Conservation (phyloP, 2,329 filamentous ascomycete genomes). For the Cryphonectria japonica region DNA sequence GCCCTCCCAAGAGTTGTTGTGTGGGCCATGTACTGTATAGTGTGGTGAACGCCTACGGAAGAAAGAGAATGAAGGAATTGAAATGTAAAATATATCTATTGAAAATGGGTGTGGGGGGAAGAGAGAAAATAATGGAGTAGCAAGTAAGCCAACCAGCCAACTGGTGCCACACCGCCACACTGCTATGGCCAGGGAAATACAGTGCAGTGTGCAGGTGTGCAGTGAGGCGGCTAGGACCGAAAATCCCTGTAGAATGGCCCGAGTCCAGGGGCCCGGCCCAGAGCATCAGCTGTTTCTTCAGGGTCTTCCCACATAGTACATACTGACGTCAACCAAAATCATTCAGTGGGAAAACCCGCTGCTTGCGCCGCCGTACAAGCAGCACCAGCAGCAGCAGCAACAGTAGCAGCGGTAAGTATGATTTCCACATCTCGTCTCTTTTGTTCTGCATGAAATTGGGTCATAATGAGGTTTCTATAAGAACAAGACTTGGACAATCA, state of each 20-base stretch:
- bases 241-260: background rate
- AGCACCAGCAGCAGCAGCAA: background rate
- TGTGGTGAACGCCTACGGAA: background rate
- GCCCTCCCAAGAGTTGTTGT: background rate
- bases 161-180: too few species aligned
- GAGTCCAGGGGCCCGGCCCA: background rate
- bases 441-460: background rate
- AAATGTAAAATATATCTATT: too few species aligned
- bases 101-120: too few species aligned
- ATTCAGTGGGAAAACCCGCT: background rate
- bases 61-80: too few species aligned
- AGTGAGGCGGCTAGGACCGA: background rate
- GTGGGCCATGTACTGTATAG: background rate
- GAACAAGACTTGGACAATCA: too few species aligned
- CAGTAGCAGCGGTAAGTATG: too few species aligned
- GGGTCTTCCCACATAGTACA: background rate
- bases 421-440: slow-evolving; percentile 7
- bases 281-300: background rate
- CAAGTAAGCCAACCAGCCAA: too few species aligned
- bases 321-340: slow-evolving; percentile 2
- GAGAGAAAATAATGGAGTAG: too few species aligned
- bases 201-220: background rate
- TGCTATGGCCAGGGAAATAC: background rate
- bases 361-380: background rate
- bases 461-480: background rate